Evolutionary conservation across 2,329 filamentous ascomycete genomes (phyloP).

Genomic region (Aspergillus melleus): DNA sequence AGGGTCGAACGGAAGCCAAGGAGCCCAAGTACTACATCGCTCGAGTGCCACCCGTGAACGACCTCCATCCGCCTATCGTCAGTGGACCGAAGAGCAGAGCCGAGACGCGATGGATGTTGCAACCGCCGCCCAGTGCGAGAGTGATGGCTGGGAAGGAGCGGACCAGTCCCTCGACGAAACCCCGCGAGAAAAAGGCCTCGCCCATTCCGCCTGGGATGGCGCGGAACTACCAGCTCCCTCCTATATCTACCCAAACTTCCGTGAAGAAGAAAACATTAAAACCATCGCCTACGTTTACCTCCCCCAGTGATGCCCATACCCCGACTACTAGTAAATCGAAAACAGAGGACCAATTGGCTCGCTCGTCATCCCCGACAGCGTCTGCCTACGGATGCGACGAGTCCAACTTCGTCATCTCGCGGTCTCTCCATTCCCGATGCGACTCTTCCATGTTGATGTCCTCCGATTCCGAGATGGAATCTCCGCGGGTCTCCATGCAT

Average conservation of each 20-base stretch:
- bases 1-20: conserved; percentile 37
- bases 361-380: conserved; percentile 15
- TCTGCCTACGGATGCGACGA: conserved; percentile 21
- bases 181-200: background rate
- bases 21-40: conserved; percentile 60
- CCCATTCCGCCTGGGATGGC: background rate
- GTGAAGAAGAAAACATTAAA: conserved; percentile 8
- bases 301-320: conserved; percentile 3
- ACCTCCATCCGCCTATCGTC: conserved; percentile 81
- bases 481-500: conserved; percentile 29
- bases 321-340: background rate
- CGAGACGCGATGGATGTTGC: conserved; percentile 86
- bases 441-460: conserved; percentile 33
- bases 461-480: conserved; percentile 28
- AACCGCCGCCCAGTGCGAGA: conserved; percentile 84
- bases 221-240: conserved; percentile 12
- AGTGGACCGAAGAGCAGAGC: conserved; percentile 68
- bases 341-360: background rate
- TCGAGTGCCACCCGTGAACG: conserved; percentile 73
- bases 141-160: conserved; percentile 83
- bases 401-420: conserved; percentile 22
- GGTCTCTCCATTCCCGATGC: conserved; percentile 28
- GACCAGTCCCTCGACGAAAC: conserved; percentile 24
- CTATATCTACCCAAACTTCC: conserved; percentile 10
- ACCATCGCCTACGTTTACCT: conserved; percentile 5